Conservation (phyloP, 2,329 filamentous ascomycete species). For the Aspergillus spinulosporus region DNA sequence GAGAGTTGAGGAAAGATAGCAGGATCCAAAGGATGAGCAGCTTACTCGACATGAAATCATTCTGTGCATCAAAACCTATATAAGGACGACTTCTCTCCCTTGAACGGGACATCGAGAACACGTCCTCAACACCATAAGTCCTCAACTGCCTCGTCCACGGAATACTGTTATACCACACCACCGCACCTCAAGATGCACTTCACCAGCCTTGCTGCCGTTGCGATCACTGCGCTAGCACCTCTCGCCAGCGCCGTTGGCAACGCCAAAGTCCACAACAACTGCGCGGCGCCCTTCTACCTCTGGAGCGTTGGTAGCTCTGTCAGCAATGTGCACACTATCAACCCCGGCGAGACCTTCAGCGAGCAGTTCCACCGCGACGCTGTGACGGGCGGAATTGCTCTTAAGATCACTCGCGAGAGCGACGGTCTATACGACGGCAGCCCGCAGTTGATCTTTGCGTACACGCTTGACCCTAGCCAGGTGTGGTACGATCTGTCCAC, state of each 20-base stretch:
- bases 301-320: slow-evolving; percentile 41
- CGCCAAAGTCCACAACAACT: slow-evolving; percentile 44
- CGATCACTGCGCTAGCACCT: slow-evolving; percentile 36
- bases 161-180: background rate
- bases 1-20: background rate
- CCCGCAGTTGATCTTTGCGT: slow-evolving; percentile 44
- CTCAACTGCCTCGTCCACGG: background rate
- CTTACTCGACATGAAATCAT: background rate
- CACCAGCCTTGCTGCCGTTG: slow-evolving; percentile 30
- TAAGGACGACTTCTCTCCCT: slow-evolving; percentile 6
- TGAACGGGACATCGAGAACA: background rate
- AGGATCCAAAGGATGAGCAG: background rate
- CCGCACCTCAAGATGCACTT: slow-evolving; percentile 33
- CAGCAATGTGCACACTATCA: slow-evolving; percentile 33
- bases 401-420: slow-evolving; percentile 43
- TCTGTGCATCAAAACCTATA: slow-evolving; percentile 7
- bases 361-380: slow-evolving; percentile 39
- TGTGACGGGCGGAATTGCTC: slow-evolving; percentile 42
- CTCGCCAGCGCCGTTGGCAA: slow-evolving; percentile 37
- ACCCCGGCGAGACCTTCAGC: slow-evolving; percentile 34
- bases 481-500: slow-evolving; percentile 47
- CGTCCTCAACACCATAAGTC: background rate
- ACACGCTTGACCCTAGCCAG: slow-evolving; percentile 38
- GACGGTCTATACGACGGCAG: slow-evolving; percentile 40
- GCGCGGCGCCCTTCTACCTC: slow-evolving; percentile 38